phyloP scores from a whole-genome alignment of 2,329 filamentous ascomycete species.

The Atkinsonella texensis region DNA sequence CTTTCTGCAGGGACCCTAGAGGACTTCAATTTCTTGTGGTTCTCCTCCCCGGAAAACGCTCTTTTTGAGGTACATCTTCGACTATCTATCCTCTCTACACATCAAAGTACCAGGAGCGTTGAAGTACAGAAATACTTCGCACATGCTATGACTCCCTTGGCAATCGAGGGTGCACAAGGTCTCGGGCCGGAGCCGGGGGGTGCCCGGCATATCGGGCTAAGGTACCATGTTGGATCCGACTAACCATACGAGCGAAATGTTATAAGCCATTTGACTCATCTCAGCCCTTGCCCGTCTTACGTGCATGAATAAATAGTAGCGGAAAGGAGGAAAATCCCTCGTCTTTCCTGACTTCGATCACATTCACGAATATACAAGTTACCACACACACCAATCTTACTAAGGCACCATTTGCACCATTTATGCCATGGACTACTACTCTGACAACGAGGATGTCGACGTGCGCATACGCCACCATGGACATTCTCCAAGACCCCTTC shows the following conservation, averaged over 20 bases:
- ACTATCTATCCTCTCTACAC: no score
- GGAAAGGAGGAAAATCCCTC: not conserved
- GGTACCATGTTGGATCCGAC: no score
- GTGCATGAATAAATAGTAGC: not conserved
- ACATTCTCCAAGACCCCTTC: constrained; percentile 28
- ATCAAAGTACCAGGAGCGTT: no score
- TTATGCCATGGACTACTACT: constrained; percentile 25
- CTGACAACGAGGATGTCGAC: constrained; percentile 44
- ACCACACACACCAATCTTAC: not conserved
- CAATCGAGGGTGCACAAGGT: no score
- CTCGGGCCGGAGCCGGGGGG: not conserved
- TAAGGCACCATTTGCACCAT: not conserved
- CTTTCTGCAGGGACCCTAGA: no score
- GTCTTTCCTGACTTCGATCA: not conserved
- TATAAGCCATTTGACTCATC: not conserved
- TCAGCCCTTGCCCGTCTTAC: not conserved
- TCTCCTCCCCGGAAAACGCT: no score
- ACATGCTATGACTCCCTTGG: no score
- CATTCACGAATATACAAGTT: no score
- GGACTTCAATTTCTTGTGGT: no score
- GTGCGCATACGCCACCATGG: constrained; percentile 33
- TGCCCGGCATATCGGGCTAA: no score
- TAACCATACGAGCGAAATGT: constrained; percentile 2
- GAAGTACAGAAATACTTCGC: no score
- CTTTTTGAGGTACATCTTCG: no score